A percentile compares a stretch with the other conserved stretches of the same genome.
These are phyloP conservation scores for Aureobasidium vineae DNA, from an alignment of 2,329 filamentous ascomycete species.

Conservation along the genomic window DNA sequence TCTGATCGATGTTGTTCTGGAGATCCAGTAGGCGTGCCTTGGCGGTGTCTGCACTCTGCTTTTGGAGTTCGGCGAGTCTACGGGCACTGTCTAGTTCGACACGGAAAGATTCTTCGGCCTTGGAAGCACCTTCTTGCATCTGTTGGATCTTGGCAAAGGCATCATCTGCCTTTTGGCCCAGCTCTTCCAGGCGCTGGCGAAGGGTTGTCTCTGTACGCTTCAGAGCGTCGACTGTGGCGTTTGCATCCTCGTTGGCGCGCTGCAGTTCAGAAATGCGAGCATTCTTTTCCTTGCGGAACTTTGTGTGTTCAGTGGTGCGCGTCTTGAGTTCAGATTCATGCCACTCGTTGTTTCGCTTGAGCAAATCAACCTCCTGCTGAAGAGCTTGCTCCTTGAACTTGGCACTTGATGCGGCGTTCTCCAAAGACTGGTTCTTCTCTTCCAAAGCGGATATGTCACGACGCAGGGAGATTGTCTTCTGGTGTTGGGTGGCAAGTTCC, in stretches of 20 bases:
- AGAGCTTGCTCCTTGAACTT: constrained; percentile 89
- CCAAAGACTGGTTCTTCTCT: constrained; percentile 77
- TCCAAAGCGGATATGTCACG: constrained; percentile 80
- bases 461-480: constrained; percentile 79
- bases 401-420: constrained; percentile 73
- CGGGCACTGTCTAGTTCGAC: constrained; percentile 80
- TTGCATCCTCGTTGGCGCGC: constrained; percentile 81
- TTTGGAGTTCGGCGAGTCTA: constrained; percentile 77
- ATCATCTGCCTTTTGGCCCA: constrained; percentile 84
- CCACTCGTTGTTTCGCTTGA: constrained; percentile 90
- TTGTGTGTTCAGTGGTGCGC: constrained; percentile 80
- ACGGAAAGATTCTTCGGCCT: constrained; percentile 81
- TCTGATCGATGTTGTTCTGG: constrained; percentile 60
- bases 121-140: constrained; percentile 76
- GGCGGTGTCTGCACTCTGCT: constrained; percentile 71
- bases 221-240: constrained; percentile 71
- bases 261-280: constrained; percentile 85
- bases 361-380: constrained; percentile 84
- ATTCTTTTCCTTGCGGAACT: constrained; percentile 92
- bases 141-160: constrained; percentile 77
- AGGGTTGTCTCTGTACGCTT: constrained; percentile 77
- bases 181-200: constrained; percentile 75
- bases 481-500: constrained; percentile 83
- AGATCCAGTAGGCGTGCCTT: constrained; percentile 69
- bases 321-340: constrained; percentile 88